Conservation (phyloP, 2,329 filamentous ascomycete species). For the Fusarium sarcochroum region DNA sequence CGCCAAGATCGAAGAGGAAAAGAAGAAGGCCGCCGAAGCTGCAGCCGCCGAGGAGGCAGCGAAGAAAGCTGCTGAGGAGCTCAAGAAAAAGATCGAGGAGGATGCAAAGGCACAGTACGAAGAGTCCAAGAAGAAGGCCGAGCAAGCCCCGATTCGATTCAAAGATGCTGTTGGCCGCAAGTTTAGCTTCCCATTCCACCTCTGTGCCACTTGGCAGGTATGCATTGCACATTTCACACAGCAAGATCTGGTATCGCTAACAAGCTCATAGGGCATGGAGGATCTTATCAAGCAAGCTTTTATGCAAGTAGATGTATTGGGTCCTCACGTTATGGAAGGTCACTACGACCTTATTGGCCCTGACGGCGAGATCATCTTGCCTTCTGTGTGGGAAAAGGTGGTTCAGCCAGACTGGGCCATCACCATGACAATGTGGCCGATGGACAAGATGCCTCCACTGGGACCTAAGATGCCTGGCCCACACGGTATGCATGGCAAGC, state of each 20-base stretch:
- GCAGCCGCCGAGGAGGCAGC: slow-evolving; percentile 64
- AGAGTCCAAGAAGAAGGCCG: slow-evolving; percentile 65
- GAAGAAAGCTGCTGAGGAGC: slow-evolving; percentile 72
- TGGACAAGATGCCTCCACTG: slow-evolving; percentile 59
- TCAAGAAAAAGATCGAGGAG: slow-evolving; percentile 69
- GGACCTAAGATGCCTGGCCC: slow-evolving; percentile 40
- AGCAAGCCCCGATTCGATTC: slow-evolving; percentile 85
- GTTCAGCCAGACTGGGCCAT: slow-evolving; percentile 77
- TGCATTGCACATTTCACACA: slow-evolving; percentile 50
- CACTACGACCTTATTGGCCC: slow-evolving; percentile 86
- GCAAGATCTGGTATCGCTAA: slow-evolving; percentile 41
- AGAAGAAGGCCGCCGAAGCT: slow-evolving; percentile 55
- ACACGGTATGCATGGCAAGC: slow-evolving; percentile 30
- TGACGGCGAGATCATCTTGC: slow-evolving; percentile 85
- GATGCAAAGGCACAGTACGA: slow-evolving; percentile 65
- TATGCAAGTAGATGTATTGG: slow-evolving; percentile 81
- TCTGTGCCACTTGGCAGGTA: slow-evolving; percentile 89
- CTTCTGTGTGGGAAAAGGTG: slow-evolving; percentile 83
- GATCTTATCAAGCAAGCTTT: slow-evolving; percentile 89
- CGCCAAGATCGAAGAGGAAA: slow-evolving; percentile 60
- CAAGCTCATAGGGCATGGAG: slow-evolving; percentile 78
- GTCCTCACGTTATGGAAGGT: slow-evolving; percentile 81
- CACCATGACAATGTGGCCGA: slow-evolving; percentile 72
- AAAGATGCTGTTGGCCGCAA: slow-evolving; percentile 93
- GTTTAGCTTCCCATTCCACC: slow-evolving; percentile 90